A percentile compares a stretch with the other conserved stretches of the same genome.
phyloP scores from a whole-genome alignment of 768 basidiomycete genomes.

The Exidia glandulosa region DNA sequence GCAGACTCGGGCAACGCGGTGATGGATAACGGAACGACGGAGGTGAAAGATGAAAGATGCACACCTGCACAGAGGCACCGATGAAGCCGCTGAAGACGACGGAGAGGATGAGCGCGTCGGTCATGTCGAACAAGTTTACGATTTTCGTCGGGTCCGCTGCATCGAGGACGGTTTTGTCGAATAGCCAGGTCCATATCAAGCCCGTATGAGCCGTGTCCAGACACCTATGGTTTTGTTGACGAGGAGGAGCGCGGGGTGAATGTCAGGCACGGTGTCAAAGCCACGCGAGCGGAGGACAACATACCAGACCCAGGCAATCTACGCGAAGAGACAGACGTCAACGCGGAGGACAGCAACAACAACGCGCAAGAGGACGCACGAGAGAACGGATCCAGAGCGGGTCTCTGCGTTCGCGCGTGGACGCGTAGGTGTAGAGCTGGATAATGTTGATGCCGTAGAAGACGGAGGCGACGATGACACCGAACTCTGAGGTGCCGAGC shows the following conservation, averaged over 20 bases:
- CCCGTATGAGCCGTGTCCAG: background rate
- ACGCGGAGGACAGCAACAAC: background rate
- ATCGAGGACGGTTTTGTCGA: background rate
- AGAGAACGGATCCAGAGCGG: background rate
- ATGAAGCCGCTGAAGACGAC: background rate
- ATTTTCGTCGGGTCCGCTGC: background rate
- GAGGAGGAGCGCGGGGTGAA: too few relatives aligned
- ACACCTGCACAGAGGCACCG: background rate
- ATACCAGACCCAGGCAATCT: background rate
- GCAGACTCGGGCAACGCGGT: too few relatives aligned
- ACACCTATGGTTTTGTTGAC: too few relatives aligned
- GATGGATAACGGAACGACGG: too few relatives aligned
- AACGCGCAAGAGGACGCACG: background rate
- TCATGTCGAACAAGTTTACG: background rate
- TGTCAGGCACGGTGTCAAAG: too few relatives aligned
- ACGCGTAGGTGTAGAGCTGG: background rate
- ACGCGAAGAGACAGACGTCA: background rate
- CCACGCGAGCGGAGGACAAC: background rate
- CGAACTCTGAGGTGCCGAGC: background rate
- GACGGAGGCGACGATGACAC: background rate
- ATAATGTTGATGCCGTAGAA: background rate
- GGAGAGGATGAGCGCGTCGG: background rate
- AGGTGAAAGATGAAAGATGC: background rate
- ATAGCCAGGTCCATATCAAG: background rate
- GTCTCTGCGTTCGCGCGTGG: too few relatives aligned